Base-by-base conservation (phyloP, 805 yeast genomes). In the Geotrichum ghanense region DNA sequence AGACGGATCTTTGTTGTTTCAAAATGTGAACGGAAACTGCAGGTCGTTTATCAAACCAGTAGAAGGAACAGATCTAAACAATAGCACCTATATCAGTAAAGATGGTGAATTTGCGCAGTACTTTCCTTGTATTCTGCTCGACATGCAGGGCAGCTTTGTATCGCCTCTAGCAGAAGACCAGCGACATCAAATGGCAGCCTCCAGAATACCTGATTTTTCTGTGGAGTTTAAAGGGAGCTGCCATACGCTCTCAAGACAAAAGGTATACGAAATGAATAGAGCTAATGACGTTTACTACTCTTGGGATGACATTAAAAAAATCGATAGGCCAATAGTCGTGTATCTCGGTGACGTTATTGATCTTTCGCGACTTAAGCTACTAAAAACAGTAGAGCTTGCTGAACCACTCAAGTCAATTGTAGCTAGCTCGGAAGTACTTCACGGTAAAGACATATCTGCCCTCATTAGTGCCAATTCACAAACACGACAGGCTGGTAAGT, bases 21-120 rank as follows among this genome's bases (percentile, higher is more conserved):
- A 89, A 63, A 89, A 88, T 62, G 95, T 89, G 41, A 88, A 88
- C 60, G 95, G 95, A 19, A 79, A 89, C 61, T 90, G 98, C 68
- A 81, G 78, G 62, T 81, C 79, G 31, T 66, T 89, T 45, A 82
- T 92, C 48, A 71, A 60, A 3, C 94, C 96, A 42, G 74, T 75
- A 51, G 74, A 66, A 3, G 41, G 41, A 14, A 43, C 42, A 19
- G 48, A 16, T 40, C 31, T 21, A 3, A 74, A 80, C 56, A 74
- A 82, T 55, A 56, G 83, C 0, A 83, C 85, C 47, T 95, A 95
- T 1, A 61, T 65, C 47, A 69, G 73, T 46, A 67, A 62, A 25
- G 71, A 72, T 2, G 44, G 44, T 17, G 69, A 72, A 14, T 63
- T 86, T 50, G 94, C 94, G 9, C 84, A 95, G 94, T 86, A 86